A percentile compares a stretch with the other conserved stretches of the same genome.
phyloP scores from a whole-genome alignment of 257 asterid genomes.

The Coffea eugenioides region DNA sequence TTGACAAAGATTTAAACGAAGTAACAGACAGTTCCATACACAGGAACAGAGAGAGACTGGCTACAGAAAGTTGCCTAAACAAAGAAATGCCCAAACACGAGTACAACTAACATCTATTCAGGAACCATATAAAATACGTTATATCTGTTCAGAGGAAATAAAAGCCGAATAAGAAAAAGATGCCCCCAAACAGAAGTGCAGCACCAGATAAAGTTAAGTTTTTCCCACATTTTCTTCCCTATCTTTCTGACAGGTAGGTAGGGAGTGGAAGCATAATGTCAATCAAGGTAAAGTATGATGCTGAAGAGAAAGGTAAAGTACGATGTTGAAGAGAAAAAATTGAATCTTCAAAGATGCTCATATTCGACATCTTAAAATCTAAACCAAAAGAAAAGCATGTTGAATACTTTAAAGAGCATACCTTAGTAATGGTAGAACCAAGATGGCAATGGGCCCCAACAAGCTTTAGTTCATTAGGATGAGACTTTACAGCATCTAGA shows the following conservation, averaged over 20 bases:
- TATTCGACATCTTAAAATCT: not conserved
- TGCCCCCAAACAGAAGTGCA: not conserved
- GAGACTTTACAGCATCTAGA: slow-evolving; percentile 88
- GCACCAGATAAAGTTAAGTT: not conserved
- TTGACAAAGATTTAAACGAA: not conserved
- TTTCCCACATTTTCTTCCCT: not conserved
- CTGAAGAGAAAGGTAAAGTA: not conserved
- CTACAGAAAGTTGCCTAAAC: not conserved
- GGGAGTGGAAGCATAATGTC: not conserved
- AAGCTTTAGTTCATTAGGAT: slow-evolving; percentile 82
- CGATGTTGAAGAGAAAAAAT: not conserved
- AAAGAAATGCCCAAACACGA: not conserved
- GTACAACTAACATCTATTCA: not conserved
- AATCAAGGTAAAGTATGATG: not conserved
- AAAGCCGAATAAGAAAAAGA: not conserved
- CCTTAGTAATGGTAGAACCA: slow-evolving; percentile 97
- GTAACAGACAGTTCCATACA: not conserved
- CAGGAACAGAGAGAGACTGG: not conserved
- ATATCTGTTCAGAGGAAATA: not conserved
- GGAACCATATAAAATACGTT: not conserved
- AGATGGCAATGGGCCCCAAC: slow-evolving; percentile 98
- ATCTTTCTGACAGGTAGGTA: not conserved
- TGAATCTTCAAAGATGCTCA: not conserved
- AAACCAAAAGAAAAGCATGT: not conserved
- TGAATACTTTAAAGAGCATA: slow-evolving; percentile 14